Conservation (phyloP, 805 yeast genomes). For the Barnettozyma sucrosica region DNA sequence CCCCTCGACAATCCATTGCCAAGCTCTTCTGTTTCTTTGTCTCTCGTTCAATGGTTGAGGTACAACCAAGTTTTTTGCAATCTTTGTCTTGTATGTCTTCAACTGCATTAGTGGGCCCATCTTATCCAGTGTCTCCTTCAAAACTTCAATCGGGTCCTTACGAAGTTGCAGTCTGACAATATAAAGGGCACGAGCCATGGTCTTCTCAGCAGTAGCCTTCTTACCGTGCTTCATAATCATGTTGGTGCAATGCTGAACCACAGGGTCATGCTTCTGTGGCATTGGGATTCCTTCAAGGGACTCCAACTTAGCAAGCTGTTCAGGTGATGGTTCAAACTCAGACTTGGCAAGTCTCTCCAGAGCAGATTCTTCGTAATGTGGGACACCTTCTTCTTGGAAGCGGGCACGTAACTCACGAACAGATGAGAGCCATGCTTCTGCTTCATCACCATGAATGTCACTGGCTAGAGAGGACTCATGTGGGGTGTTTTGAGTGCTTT, state of each 20-base stretch:
- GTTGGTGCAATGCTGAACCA: conserved; percentile 71
- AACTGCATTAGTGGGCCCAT: conserved; percentile 82
- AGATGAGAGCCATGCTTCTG: conserved; percentile 42
- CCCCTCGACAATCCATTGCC: conserved; percentile 86
- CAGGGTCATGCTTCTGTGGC: conserved; percentile 63
- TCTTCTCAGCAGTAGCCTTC: conserved; percentile 72
- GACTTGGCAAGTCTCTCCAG: conserved; percentile 22
- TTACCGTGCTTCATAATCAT: conserved; percentile 90
- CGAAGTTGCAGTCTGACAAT: conserved; percentile 67
- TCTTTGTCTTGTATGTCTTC: conserved; percentile 73
- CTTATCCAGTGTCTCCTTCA: conserved; percentile 69
- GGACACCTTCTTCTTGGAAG: conserved; percentile 28
- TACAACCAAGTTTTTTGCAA: conserved; percentile 73
- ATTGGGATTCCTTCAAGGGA: conserved; percentile 44
- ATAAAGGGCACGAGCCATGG: conserved; percentile 72
- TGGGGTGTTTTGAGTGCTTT: conserved; percentile 4
- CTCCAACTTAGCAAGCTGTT: conserved; percentile 56
- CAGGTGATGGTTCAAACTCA: conserved; percentile 52
- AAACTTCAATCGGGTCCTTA: conserved; percentile 70
- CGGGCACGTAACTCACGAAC: conserved; percentile 31
- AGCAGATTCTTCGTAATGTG: conserved; percentile 27
- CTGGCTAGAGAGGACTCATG: conserved; percentile 4
- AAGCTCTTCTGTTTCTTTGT: conserved; percentile 82
- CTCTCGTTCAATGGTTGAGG: conserved; percentile 80
- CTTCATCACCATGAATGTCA: conserved; percentile 16